Evolutionary conservation across 371 early-diverging fungal species (phyloP).

Genomic region (Zychaea mexicana): DNA sequence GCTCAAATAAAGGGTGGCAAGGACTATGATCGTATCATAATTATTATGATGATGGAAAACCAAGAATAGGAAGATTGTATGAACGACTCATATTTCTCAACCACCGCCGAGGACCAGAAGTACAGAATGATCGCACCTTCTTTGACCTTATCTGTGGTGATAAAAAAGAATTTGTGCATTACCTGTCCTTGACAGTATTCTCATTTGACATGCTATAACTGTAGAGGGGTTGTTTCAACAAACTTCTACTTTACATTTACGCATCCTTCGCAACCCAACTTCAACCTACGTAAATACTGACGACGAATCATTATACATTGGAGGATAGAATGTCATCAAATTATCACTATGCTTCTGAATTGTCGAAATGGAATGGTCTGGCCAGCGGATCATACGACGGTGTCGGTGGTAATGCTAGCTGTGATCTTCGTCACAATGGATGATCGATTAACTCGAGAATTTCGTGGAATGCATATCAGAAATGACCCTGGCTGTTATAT

Average conservation of each 20-base stretch:
- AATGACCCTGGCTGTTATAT: no score
- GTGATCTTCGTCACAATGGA: constrained; percentile 21
- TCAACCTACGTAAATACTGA: constrained; percentile 31
- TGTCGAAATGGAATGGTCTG: constrained; percentile 3
- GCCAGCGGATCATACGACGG: constrained; percentile 29
- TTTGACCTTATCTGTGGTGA: no score
- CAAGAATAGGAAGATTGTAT: constrained; percentile 27
- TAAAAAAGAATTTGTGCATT: no score
- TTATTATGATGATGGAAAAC: constrained; percentile 41
- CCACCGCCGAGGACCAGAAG: constrained; percentile 26
- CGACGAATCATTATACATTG: neutral
- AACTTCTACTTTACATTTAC: constrained; percentile 46
- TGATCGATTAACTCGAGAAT: constrained; percentile 40
- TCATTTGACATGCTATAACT: no score
- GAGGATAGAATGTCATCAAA: no score
- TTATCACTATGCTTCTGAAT: no score
- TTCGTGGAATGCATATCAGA: constrained; percentile 51
- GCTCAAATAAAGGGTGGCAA: constrained; percentile 17
- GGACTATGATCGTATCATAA: constrained; percentile 39
- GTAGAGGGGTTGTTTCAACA: constrained; percentile 30
- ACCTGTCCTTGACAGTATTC: no score
- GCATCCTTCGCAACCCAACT: constrained; percentile 34
- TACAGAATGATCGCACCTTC: neutral
- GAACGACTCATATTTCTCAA: constrained; percentile 32
- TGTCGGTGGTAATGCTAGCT: constrained; percentile 21